These are phyloP conservation scores for Paracamarosporium sp. DNA, from an alignment of 2,329 filamentous ascomycete species.

Conservation along the genomic window DNA sequence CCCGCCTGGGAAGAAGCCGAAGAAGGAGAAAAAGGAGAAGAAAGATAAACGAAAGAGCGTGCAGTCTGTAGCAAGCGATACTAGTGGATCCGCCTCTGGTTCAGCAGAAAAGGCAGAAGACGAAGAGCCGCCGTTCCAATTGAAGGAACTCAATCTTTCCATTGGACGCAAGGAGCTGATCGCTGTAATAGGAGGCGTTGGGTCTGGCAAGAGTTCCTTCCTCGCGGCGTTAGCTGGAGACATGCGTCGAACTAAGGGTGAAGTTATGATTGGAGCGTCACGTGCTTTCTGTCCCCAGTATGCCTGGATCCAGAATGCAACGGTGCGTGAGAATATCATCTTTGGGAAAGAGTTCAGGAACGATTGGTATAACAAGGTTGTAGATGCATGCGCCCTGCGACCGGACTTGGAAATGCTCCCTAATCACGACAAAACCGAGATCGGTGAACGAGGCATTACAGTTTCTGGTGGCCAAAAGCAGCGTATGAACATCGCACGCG, in stretches of 20 bases:
- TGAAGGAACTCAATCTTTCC: conserved; percentile 71
- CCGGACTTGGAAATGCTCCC: conserved; percentile 94
- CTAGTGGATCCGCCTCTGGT: conserved; percentile 54
- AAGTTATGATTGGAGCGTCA: conserved; percentile 76
- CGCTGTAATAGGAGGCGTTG: conserved; percentile 87
- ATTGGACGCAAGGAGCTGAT: conserved; percentile 78
- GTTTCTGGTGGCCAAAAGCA: conserved; percentile 96
- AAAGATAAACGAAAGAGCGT: conserved; percentile 50
- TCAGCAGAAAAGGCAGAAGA: conserved; percentile 50
- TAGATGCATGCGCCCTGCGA: conserved; percentile 83
- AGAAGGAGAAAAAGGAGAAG: conserved; percentile 59
- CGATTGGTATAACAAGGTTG: conserved; percentile 82
- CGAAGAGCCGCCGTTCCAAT: conserved; percentile 72
- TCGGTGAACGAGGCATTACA: conserved; percentile 93
- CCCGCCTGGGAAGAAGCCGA: conserved; percentile 51
- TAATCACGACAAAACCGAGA: conserved; percentile 85
- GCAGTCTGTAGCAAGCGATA: conserved; percentile 25
- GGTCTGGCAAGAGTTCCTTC: conserved; percentile 88
- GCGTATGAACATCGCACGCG: conserved; percentile 88
- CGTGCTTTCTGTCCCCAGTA: conserved; percentile 95
- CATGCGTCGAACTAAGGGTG: conserved; percentile 82
- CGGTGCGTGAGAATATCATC: conserved; percentile 84
- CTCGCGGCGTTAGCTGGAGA: conserved; percentile 90
- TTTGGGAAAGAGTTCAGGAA: conserved; percentile 80
- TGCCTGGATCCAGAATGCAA: conserved; percentile 95